A percentile compares a stretch with the other conserved stretches of the same genome.
Evolutionary conservation across 495 filamentous ascomycete species (phyloP).

Genomic region (Niebla homalea): DNA sequence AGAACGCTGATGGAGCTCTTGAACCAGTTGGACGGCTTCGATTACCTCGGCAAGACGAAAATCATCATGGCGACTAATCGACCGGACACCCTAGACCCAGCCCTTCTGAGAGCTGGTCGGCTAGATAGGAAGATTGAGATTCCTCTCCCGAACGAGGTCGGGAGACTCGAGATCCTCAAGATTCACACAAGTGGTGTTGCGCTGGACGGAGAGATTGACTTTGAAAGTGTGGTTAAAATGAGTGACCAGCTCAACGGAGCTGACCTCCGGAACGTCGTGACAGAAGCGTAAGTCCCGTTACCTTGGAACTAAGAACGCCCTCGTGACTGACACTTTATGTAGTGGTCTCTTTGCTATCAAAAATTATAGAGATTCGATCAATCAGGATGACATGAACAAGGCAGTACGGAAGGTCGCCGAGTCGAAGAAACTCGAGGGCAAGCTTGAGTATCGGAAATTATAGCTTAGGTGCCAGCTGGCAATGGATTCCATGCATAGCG

Average conservation of each 20-base stretch:
- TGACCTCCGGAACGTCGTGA: conserved; percentile 95
- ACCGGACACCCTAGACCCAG: conserved; percentile 94
- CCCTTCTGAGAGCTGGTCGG: conserved; percentile 82
- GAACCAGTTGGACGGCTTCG: conserved; percentile 98
- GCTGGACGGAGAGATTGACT: conserved; percentile 92
- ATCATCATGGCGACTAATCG: conserved; percentile 99
- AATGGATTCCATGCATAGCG: background rate
- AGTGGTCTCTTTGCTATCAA: conserved; percentile 96
- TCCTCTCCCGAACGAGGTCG: conserved; percentile 96
- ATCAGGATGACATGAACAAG: conserved; percentile 98
- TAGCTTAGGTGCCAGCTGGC: conserved; percentile 30
- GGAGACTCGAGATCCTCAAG: conserved; percentile 94
- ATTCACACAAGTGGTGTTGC: conserved; percentile 83
- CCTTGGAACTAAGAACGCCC: background rate
- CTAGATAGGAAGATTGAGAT: conserved; percentile 98
- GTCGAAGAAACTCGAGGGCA: conserved; percentile 95
- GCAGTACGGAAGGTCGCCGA: conserved; percentile 94
- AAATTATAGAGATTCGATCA: conserved; percentile 88
- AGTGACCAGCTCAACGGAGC: conserved; percentile 95
- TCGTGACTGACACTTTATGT: conserved; percentile 5
- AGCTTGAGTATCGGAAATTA: conserved; percentile 94
- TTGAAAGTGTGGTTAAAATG: conserved; percentile 99
- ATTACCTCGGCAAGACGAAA: conserved; percentile 98
- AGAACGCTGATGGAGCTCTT: conserved; percentile 98
- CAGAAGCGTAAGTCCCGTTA: conserved; percentile 72